phyloP scores from a whole-genome alignment of 2,329 filamentous ascomycete species.

The Sordariomycetes sp. region DNA sequence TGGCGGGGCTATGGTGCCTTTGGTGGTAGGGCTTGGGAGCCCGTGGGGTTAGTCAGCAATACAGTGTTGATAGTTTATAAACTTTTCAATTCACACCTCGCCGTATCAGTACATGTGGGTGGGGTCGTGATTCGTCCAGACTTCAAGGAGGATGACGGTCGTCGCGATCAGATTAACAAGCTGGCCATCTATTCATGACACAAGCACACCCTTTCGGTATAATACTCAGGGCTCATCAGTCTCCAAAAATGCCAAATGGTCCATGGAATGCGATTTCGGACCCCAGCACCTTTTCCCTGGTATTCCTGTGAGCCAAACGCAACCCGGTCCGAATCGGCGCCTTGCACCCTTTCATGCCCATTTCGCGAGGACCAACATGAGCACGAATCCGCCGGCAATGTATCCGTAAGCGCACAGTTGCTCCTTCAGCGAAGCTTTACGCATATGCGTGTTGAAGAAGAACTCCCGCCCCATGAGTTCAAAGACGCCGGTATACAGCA shows the following conservation, averaged over 20 bases:
- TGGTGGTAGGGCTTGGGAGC: slow-evolving; percentile 3
- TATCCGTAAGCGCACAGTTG: slow-evolving; percentile 59
- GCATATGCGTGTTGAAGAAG: slow-evolving; percentile 86
- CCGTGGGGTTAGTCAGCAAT: slow-evolving; percentile 2
- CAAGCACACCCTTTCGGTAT: background rate
- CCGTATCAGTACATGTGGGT: background rate
- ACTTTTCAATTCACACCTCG: background rate
- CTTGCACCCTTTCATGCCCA: slow-evolving; percentile 49
- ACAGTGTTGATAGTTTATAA: background rate
- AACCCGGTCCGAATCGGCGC: background rate
- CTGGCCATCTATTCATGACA: background rate
- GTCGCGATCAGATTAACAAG: background rate
- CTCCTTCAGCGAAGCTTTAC: slow-evolving; percentile 53
- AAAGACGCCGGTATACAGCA: slow-evolving; percentile 86
- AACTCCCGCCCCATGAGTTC: slow-evolving; percentile 96
- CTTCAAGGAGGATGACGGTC: background rate
- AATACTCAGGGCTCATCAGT: background rate
- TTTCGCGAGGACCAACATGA: slow-evolving; percentile 76
- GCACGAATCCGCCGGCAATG: slow-evolving; percentile 49
- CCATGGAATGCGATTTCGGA: too few species aligned
- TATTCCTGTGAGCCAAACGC: background rate
- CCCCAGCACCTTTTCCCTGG: background rate
- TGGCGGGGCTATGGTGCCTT: slow-evolving; percentile 1
- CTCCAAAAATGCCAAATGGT: background rate
- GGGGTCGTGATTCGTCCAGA: background rate